Base-by-base conservation (phyloP, 108 stramenopile genomes). In the Asterionellopsis glacialis region DNA sequence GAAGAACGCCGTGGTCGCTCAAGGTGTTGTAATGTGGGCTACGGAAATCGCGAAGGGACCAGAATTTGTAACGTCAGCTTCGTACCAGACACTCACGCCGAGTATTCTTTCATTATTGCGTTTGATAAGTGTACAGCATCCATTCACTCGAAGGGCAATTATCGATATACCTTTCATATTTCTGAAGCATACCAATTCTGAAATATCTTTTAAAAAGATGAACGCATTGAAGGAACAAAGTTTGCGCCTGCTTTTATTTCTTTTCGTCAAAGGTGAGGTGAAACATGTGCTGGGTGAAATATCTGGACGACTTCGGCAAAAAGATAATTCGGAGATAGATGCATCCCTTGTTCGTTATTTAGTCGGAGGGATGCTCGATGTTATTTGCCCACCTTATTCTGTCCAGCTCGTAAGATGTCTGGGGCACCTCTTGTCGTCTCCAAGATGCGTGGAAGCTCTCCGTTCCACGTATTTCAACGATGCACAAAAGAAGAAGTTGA, bases 181-280 rank as follows among this genome's bases (percentile, higher is more conserved):
- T 51, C 59, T 89, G 57, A 65, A 70, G 15, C 91, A 93, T 52
- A 77, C 86, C 10, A 87, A 83, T 51, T 74, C 80, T 26, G 91
- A 93, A 44, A 74, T 93, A 64, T 83, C 84, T 0, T 89, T 86
- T 55, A 80, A 84, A 61, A 93, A 80, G 57, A 79, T 90, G 79
- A 85, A 83, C 67, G 81, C 69, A 43, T 80, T 93, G 69, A 90
- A 88, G 55, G 91, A 93, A 56, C 91, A 93, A 71, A 79, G 74
- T 45, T 68, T 93, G 11, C 71, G 91, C 26, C 62, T 93, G 42
- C 78, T 93, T 39, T 49, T 93, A 5, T 73, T 77, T 55, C 64
- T 93, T 15, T 71, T 68, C 26, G 68, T 73, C 1, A 69, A 85
- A 69, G 91, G 91, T 13, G 73, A 87, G 51, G 69, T 73, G 0